A percentile compares a stretch with the other conserved stretches of the same genome.
Conservation (phyloP, 2,329 filamentous ascomycete genomes). For the Aspergillus hiratsukae region DNA sequence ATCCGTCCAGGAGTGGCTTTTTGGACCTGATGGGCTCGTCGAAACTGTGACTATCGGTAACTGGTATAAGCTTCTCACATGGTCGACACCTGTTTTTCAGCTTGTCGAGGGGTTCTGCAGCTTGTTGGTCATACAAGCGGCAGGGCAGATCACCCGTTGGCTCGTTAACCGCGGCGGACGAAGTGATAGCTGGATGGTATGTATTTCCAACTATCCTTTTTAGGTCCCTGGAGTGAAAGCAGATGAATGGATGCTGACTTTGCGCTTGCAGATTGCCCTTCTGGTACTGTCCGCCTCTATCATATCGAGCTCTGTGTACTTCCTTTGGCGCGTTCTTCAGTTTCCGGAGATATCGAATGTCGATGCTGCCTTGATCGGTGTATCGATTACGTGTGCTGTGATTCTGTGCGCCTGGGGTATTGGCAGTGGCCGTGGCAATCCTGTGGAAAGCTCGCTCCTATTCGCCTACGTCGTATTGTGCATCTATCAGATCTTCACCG, state of each 20-base stretch:
- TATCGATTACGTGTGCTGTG: constrained; percentile 85
- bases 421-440: constrained; percentile 86
- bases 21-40: constrained; percentile 77
- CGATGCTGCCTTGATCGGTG: constrained; percentile 87
- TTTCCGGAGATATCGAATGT: constrained; percentile 92
- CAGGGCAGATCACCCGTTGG: constrained; percentile 90
- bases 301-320: constrained; percentile 91
- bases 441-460: constrained; percentile 87
- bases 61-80: constrained; percentile 85
- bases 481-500: constrained; percentile 98
- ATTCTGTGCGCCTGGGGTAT: constrained; percentile 94
- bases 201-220: constrained; percentile 23
- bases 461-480: constrained; percentile 98
- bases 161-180: constrained; percentile 82
- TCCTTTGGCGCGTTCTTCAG: constrained; percentile 88
- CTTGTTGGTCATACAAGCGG: constrained; percentile 88
- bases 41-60: constrained; percentile 75
- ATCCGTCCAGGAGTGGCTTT: constrained; percentile 78
- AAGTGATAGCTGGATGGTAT: constrained; percentile 94
- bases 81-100: constrained; percentile 92
- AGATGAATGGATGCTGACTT: constrained; percentile 13
- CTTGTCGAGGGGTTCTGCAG: constrained; percentile 95
- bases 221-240: neutral
- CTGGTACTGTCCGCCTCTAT: constrained; percentile 84
- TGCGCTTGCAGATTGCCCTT: constrained; percentile 65